These are phyloP conservation scores for Fusarium odoratissimum DNA, from an alignment of 2,329 filamentous ascomycete genomes.

Conservation along the genomic window DNA sequence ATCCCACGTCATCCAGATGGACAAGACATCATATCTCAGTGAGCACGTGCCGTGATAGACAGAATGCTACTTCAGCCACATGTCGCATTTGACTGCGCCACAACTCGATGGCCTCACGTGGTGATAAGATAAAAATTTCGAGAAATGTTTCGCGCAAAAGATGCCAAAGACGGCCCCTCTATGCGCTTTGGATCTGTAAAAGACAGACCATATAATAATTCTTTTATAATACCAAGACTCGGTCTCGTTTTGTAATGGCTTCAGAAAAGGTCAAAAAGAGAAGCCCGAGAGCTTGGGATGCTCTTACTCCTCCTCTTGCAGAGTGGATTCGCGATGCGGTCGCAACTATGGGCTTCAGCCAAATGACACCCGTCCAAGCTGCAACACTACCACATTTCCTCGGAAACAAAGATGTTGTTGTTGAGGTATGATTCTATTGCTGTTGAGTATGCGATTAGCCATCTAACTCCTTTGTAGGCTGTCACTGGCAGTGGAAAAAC, in stretches of 20 bases:
- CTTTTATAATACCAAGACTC: not conserved
- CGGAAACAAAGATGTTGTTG: conserved; percentile 90
- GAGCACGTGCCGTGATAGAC: conserved; percentile 15
- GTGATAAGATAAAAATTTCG: conserved; percentile 49
- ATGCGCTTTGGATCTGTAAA: conserved; percentile 21
- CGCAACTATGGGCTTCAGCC: conserved; percentile 83
- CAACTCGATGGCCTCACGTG: conserved; percentile 40
- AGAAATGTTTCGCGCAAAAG: conserved; percentile 46
- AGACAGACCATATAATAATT: conserved; percentile 2
- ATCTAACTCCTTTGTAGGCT: conserved; percentile 60
- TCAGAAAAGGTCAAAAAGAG: conserved; percentile 54
- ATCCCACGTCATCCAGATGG: conserved; percentile 21
- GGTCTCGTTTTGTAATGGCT: conserved; percentile 43
- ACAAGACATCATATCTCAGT: not conserved
- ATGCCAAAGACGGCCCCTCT: conserved; percentile 31
- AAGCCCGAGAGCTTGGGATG: conserved; percentile 60
- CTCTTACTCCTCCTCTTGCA: conserved; percentile 54
- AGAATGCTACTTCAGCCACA: conserved; percentile 14
- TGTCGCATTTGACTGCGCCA: not conserved
- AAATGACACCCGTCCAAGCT: conserved; percentile 95
- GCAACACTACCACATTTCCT: conserved; percentile 90
- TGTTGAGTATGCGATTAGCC: not conserved
- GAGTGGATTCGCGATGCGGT: conserved; percentile 88
- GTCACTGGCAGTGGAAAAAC: conserved; percentile 95
- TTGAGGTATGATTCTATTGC: conserved; percentile 67